Evolutionary conservation across 1,284 basidiomycete genomes (phyloP).

Genomic region (Meira miltonrushii): DNA sequence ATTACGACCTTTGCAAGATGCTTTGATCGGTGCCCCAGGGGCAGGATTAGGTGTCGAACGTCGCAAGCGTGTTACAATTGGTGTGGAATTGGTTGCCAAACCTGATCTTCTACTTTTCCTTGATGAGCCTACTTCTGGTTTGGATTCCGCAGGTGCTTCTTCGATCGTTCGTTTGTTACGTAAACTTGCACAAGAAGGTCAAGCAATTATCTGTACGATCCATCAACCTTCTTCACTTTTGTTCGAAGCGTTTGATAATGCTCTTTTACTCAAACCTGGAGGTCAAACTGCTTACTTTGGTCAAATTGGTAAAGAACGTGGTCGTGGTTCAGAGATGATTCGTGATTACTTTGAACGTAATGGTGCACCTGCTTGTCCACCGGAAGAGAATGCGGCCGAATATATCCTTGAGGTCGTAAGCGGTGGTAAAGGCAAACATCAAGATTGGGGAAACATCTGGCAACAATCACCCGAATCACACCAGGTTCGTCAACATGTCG

Average conservation of each 20-base stretch:
- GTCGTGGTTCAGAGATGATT: constrained; percentile 22
- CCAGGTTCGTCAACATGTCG: constrained; percentile 55
- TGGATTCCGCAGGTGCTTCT: constrained; percentile 34
- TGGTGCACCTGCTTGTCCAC: constrained; percentile 31
- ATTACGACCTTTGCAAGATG: constrained; percentile 30
- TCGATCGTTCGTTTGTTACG: constrained; percentile 38
- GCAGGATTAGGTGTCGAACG: constrained; percentile 38
- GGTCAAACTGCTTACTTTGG: constrained; percentile 35
- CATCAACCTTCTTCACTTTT: constrained; percentile 40
- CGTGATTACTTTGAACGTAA: constrained; percentile 39
- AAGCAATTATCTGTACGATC: constrained; percentile 44
- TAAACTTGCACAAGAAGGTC: constrained; percentile 31
- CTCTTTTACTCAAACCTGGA: constrained; percentile 33
- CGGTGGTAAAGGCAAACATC: constrained; percentile 14
- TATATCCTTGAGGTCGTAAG: constrained; percentile 53
- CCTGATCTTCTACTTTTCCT: constrained; percentile 44
- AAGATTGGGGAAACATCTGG: constrained; percentile 35
- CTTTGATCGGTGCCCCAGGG: constrained; percentile 36
- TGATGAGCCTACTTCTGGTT: constrained; percentile 44
- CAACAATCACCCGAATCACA: constrained; percentile 54
- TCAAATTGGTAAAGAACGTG: constrained; percentile 26
- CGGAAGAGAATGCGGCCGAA: constrained; percentile 37
- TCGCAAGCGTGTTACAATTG: constrained; percentile 42
- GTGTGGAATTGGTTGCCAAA: constrained; percentile 43
- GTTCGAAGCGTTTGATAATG: constrained; percentile 40